Percentiles rank a stretch among this genome's conserved stretches.
phyloP scores from a whole-genome alignment of 2,329 filamentous ascomycete species.

The Paecilomyces dactylethromorphus region DNA sequence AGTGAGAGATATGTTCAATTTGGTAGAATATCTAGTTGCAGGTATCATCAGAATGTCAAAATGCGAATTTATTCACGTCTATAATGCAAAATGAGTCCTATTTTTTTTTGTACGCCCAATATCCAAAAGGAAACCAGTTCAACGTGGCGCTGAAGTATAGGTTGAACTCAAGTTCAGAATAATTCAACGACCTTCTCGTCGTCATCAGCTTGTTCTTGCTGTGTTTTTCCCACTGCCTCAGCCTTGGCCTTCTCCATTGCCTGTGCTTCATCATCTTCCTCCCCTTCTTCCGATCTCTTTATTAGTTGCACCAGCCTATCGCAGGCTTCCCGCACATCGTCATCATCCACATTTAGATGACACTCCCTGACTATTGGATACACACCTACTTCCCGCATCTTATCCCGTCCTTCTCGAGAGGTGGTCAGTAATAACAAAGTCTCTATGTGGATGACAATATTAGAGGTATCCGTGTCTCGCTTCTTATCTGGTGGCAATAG shows the following conservation, averaged over 20 bases:
- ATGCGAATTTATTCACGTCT: too few species aligned
- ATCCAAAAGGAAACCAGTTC: neutral
- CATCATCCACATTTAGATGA: constrained; percentile 70
- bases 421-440: constrained; percentile 78
- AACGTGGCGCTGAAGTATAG: neutral
- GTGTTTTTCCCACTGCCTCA: constrained; percentile 25
- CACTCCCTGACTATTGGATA: constrained; percentile 87
- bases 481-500: constrained; percentile 83
- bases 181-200: constrained; percentile 37
- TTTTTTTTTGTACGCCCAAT: neutral
- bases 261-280: constrained; percentile 37
- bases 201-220: constrained; percentile 13
- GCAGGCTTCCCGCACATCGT: constrained; percentile 74
- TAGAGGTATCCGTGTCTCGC: constrained; percentile 68
- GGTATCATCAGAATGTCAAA: neutral
- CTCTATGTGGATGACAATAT: constrained; percentile 82
- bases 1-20: too few species aligned
- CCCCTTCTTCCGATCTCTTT: constrained; percentile 69
- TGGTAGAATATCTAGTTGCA: too few species aligned
- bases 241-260: constrained; percentile 35
- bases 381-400: constrained; percentile 68
- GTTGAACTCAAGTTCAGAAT: constrained; percentile 23
- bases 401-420: constrained; percentile 66
- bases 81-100: neutral
- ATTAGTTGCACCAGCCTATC: constrained; percentile 86